Percentiles rank a stretch among this genome's conserved stretches.
These are phyloP conservation scores for Podospora didyma DNA, from an alignment of 495 filamentous ascomycete genomes.

Conservation along the genomic window DNA sequence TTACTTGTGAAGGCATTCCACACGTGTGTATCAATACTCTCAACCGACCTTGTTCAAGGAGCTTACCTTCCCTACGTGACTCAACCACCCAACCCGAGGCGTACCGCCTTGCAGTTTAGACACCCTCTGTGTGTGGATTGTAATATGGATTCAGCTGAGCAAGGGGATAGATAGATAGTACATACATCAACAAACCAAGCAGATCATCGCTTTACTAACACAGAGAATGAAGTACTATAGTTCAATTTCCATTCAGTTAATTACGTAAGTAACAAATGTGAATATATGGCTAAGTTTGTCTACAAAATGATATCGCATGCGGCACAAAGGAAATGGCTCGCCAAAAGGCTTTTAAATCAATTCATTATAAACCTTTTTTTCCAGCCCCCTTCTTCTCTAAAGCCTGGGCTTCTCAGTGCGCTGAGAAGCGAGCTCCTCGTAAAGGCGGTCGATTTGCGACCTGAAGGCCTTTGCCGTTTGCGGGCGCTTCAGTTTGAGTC, in stretches of 20 bases:
- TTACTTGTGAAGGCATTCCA: too few relatives aligned
- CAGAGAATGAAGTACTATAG: neutral
- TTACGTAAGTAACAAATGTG: neutral
- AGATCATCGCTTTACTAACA: too few relatives aligned
- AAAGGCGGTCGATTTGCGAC: slow-evolving; percentile 71
- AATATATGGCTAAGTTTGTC: neutral
- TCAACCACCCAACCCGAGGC: too few relatives aligned
- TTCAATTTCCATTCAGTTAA: neutral
- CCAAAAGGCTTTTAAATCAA: neutral
- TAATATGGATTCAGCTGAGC: too few relatives aligned
- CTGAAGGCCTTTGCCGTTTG: slow-evolving; percentile 78
- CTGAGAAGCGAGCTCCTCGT: slow-evolving; percentile 57
- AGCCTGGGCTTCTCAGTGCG: slow-evolving; percentile 36
- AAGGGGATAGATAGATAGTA: too few relatives aligned
- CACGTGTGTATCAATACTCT: too few relatives aligned
- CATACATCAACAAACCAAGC: too few relatives aligned
- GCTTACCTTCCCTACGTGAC: too few relatives aligned
- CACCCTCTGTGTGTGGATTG: too few relatives aligned
- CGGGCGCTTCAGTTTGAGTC: slow-evolving; percentile 91
- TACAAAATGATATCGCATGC: neutral
- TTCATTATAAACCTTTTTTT: neutral
- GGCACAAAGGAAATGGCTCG: neutral
- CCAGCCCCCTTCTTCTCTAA: too few relatives aligned
- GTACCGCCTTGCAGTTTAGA: too few relatives aligned
- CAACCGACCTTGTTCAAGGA: too few relatives aligned